These are phyloP conservation scores for Leccinum subrobustum DNA, from an alignment of 1,284 basidiomycete species.

Conservation along the genomic window DNA sequence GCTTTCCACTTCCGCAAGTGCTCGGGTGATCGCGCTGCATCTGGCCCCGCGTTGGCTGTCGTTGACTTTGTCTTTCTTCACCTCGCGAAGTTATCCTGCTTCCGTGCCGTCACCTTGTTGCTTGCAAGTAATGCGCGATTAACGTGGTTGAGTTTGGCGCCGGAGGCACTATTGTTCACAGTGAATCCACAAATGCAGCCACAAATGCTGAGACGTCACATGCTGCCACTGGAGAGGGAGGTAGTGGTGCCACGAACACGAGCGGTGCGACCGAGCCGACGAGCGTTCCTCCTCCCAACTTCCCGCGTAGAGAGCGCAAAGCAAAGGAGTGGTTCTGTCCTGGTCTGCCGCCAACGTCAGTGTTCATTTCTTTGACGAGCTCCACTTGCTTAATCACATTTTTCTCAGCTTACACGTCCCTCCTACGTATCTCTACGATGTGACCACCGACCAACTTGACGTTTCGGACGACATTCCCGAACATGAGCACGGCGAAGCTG, in stretches of 20 bases:
- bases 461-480: conserved; percentile 34
- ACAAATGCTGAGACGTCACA: conserved; percentile 5
- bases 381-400: neutral
- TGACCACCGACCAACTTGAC: conserved; percentile 49
- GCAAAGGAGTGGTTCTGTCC: conserved; percentile 95
- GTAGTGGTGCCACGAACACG: conserved; percentile 21
- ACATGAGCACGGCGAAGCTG: conserved; percentile 20
- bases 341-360: conserved; percentile 83
- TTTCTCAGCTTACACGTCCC: conserved; percentile 76
- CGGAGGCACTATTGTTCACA: conserved; percentile 50
- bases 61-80: conserved; percentile 83
- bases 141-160: conserved; percentile 92
- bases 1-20: conserved; percentile 61
- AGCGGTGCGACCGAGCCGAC: conserved; percentile 24
- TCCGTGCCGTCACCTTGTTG: conserved; percentile 87
- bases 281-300: conserved; percentile 31
- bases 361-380: conserved; percentile 15
- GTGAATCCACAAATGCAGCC: conserved; percentile 41
- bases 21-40: conserved; percentile 45
- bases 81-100: conserved; percentile 87
- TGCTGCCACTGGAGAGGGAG: conserved; percentile 16
- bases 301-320: conserved; percentile 74
- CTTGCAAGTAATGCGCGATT: conserved; percentile 87
- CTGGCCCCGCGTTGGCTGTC: conserved; percentile 74
- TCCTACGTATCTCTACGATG: conserved; percentile 78